These are phyloP conservation scores for Nothopassalora personata DNA, from an alignment of 2,329 filamentous ascomycete genomes.

Conservation along the genomic window DNA sequence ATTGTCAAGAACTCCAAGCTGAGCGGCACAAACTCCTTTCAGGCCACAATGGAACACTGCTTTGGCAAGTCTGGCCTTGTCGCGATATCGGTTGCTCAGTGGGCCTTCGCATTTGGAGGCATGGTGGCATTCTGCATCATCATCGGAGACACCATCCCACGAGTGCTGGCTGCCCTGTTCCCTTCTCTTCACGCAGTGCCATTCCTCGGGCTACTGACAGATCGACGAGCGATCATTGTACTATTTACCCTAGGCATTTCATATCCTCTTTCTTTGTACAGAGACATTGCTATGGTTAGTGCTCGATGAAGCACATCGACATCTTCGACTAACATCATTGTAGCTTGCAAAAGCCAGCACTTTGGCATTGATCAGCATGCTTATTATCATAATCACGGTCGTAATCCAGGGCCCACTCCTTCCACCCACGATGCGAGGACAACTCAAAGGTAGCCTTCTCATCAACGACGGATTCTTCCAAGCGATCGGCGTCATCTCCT, in stretches of 20 bases:
- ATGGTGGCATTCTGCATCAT: slow-evolving; percentile 99
- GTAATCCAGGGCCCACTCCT: slow-evolving; percentile 75
- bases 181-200: slow-evolving; percentile 66
- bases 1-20: slow-evolving; percentile 98
- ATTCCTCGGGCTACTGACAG: slow-evolving; percentile 74
- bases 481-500: slow-evolving; percentile 95
- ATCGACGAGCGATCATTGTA: slow-evolving; percentile 79
- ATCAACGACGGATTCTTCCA: slow-evolving; percentile 87
- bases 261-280: slow-evolving; percentile 85
- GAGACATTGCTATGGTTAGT: slow-evolving; percentile 88
- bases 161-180: slow-evolving; percentile 77
- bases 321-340: slow-evolving; percentile 6
- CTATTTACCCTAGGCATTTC: slow-evolving; percentile 80
- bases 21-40: slow-evolving; percentile 87
- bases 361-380: slow-evolving; percentile 87
- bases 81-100: slow-evolving; percentile 87
- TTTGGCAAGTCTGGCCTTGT: slow-evolving; percentile 84
- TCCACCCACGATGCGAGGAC: slow-evolving; percentile 65
- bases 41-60: slow-evolving; percentile 92
- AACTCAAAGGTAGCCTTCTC: slow-evolving; percentile 64
- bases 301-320: slow-evolving; percentile 2
- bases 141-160: slow-evolving; percentile 91
- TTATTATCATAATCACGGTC: slow-evolving; percentile 81
- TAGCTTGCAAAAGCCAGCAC: slow-evolving; percentile 94
- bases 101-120: slow-evolving; percentile 96